phyloP scores from a whole-genome alignment of 2,329 filamentous ascomycete genomes.

The Verticillium longisporum region DNA sequence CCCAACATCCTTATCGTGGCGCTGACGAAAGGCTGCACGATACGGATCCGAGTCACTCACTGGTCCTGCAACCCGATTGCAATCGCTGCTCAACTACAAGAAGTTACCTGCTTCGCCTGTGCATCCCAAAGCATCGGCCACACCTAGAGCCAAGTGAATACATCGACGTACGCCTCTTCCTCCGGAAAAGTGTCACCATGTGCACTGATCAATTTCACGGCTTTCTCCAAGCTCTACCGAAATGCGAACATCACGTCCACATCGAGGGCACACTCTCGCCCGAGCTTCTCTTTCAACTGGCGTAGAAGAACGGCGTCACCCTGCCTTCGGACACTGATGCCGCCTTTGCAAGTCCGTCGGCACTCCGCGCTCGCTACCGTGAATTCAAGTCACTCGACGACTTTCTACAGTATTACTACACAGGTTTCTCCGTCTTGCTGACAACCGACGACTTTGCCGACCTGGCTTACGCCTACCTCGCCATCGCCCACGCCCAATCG shows the following conservation, averaged over 20 bases:
- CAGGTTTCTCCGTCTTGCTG: slow-evolving; percentile 64
- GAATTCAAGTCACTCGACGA: slow-evolving; percentile 66
- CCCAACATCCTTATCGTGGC: no score
- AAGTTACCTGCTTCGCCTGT: no score
- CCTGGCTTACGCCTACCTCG: slow-evolving; percentile 66
- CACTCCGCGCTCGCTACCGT: slow-evolving; percentile 58
- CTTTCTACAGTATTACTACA: slow-evolving; percentile 74
- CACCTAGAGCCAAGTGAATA: not conserved
- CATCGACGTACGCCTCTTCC: not conserved
- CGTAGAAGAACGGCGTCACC: slow-evolving; percentile 56
- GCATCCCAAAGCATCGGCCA: not conserved
- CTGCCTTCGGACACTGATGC: slow-evolving; percentile 49
- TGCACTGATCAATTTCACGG: slow-evolving; percentile 46
- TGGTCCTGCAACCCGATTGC: no score
- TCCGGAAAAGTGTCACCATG: slow-evolving; percentile 28
- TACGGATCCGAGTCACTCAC: no score
- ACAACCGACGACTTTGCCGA: slow-evolving; percentile 63
- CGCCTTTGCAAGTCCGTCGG: slow-evolving; percentile 53
- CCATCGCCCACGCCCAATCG: slow-evolving; percentile 54
- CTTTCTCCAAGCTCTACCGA: slow-evolving; percentile 61
- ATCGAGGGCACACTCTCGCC: slow-evolving; percentile 71
- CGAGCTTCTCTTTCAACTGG: slow-evolving; percentile 61
- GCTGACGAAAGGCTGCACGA: no score
- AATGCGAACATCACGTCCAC: slow-evolving; percentile 78
- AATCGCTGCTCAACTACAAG: no score